Evolutionary conservation across 139 green algal species (phyloP).

Genomic region (Diplosphaera chodatii): DNA sequence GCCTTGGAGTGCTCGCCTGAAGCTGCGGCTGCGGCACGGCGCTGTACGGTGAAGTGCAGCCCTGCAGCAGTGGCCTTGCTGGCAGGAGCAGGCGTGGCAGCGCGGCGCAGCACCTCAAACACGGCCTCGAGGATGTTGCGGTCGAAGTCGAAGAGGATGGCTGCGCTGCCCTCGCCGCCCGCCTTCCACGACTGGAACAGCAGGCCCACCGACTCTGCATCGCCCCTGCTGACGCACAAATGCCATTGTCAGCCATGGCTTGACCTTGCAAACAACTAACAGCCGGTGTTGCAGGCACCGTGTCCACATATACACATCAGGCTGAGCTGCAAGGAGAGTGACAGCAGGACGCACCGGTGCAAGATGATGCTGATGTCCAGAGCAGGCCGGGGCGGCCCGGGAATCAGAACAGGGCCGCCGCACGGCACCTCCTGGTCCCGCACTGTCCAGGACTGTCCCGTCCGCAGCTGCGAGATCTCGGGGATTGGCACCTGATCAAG

Average conservation of each 20-base stretch:
- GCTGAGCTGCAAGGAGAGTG: no score
- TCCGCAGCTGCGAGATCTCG: conserved; percentile 6
- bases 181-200: conserved; percentile 60
- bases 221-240: conserved; percentile 29
- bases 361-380: conserved; percentile 18
- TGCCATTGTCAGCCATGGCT: no score
- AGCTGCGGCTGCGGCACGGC: no score
- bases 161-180: conserved; percentile 58
- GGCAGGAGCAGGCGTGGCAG: no score
- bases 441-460: conserved; percentile 13
- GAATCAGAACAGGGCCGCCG: conserved; percentile 14
- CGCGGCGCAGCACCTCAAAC: conserved; percentile 39
- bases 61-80: no score
- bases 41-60: no score
- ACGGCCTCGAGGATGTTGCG: conserved; percentile 30
- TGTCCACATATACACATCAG: no score
- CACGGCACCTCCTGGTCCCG: background rate
- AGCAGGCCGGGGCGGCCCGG: conserved; percentile 1
- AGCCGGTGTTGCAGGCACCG: no score
- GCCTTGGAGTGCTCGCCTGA: no score
- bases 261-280: no score
- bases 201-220: conserved; percentile 30
- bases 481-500: background rate
- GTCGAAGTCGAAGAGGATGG: conserved; percentile 71
- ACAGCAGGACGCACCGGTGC: conserved; percentile 3